Percentiles rank a stretch among this genome's conserved stretches.
Conservation (phyloP, 257 asterid species). For the Plantago elongata region DNA sequence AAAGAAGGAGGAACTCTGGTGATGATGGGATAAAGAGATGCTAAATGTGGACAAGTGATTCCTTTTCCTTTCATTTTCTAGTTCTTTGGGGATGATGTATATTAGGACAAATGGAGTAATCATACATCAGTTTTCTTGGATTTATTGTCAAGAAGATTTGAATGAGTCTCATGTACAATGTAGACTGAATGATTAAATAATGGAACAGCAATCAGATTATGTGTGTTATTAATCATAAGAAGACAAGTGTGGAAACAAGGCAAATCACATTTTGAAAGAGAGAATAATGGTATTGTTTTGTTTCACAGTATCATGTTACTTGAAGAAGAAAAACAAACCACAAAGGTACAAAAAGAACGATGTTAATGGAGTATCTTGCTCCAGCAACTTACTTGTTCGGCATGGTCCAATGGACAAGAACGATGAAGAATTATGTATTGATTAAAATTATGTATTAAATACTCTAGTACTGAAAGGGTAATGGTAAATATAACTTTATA, state of each 20-base stretch:
- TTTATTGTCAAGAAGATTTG: conserved; percentile 16
- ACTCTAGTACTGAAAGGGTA: too few species aligned
- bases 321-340: conserved; percentile 7
- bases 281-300: background rate
- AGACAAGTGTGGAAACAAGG: conserved; percentile 33
- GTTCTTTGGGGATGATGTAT: conserved; percentile 5
- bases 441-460: too few species aligned
- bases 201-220: conserved; percentile 7
- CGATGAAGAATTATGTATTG: too few species aligned
- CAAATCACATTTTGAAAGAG: conserved; percentile 10
- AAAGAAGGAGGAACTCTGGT: background rate
- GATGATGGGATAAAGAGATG: background rate
- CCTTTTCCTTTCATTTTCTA: background rate
- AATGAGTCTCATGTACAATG: conserved; percentile 17
- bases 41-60: background rate
- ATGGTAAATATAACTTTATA: too few species aligned
- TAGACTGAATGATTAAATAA: conserved; percentile 16
- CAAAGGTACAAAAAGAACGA: conserved; percentile 17
- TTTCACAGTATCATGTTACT: background rate
- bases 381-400: too few species aligned
- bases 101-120: conserved; percentile 27
- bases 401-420: too few species aligned
- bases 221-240: conserved; percentile 1
- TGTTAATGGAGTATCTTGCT: conserved; percentile 5
- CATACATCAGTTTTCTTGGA: conserved; percentile 12